These are phyloP conservation scores for Erysiphe pulchra DNA, from an alignment of 2,329 filamentous ascomycete genomes.

Conservation along the genomic window DNA sequence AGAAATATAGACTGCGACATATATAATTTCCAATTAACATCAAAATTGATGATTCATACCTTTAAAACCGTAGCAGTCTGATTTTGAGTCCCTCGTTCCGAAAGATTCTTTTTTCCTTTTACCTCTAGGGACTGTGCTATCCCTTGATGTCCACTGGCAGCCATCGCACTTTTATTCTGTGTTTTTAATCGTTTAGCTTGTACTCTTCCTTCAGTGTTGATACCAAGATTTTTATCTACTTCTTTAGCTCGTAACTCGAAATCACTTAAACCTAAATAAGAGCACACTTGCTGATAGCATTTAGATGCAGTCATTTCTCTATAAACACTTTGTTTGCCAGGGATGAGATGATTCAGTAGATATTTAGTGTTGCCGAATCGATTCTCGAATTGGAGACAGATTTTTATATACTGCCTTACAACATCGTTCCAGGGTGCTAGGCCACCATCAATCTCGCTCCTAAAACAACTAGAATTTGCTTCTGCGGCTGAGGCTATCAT, in stretches of 20 bases:
- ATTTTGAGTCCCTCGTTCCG: background rate
- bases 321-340: slow-evolving; percentile 45
- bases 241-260: slow-evolving; percentile 36
- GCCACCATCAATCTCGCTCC: slow-evolving; percentile 40
- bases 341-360: slow-evolving; percentile 60
- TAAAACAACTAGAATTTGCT: slow-evolving; percentile 74
- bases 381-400: slow-evolving; percentile 56
- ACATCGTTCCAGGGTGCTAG: slow-evolving; percentile 51
- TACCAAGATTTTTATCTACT: slow-evolving; percentile 24
- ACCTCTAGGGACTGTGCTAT: slow-evolving; percentile 5
- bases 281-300: slow-evolving; percentile 45
- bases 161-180: slow-evolving; percentile 16
- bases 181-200: slow-evolving; percentile 7
- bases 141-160: slow-evolving; percentile 22
- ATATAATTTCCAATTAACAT: background rate
- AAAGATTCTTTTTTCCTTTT: background rate
- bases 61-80: background rate
- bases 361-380: slow-evolving; percentile 86
- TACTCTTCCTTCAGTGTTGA: slow-evolving; percentile 5
- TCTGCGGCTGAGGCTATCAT: slow-evolving; percentile 95
- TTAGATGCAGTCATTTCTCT: slow-evolving; percentile 35
- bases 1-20: no score
- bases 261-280: slow-evolving; percentile 35
- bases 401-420: slow-evolving; percentile 47
- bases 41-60: background rate